phyloP scores from a whole-genome alignment of 768 basidiomycete genomes.

The Russula sp. region DNA sequence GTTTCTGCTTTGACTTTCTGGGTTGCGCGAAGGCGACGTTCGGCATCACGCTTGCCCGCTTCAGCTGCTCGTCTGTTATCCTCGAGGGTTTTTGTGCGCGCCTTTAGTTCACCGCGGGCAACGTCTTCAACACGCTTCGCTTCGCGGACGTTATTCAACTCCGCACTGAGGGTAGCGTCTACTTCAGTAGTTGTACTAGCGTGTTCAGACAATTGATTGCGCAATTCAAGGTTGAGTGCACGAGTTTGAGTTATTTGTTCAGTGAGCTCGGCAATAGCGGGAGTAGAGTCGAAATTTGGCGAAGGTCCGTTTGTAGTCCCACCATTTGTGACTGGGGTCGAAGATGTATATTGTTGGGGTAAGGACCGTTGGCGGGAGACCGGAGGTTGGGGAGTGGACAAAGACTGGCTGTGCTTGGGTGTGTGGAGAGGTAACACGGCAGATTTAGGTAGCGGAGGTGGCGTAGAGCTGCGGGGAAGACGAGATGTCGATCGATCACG shows the following conservation, averaged over 20 bases:
- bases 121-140: slow-evolving; percentile 82
- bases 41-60: slow-evolving; percentile 73
- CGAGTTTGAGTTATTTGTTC: slow-evolving; percentile 67
- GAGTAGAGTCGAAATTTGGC: slow-evolving; percentile 52
- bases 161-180: slow-evolving; percentile 57
- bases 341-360: slow-evolving; percentile 23
- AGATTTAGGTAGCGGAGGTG: slow-evolving; percentile 82
- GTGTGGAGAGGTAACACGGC: slow-evolving; percentile 75
- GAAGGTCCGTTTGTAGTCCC: slow-evolving; percentile 39
- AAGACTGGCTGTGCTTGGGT: slow-evolving; percentile 41
- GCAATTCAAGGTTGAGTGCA: slow-evolving; percentile 62
- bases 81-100: slow-evolving; percentile 81
- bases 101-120: slow-evolving; percentile 71
- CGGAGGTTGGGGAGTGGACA: slow-evolving; percentile 26
- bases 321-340: slow-evolving; percentile 23
- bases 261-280: slow-evolving; percentile 69
- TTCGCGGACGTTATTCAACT: slow-evolving; percentile 72
- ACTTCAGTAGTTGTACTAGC: slow-evolving; percentile 42
- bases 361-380: slow-evolving; percentile 26
- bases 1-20: slow-evolving; percentile 63
- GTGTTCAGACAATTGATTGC: slow-evolving; percentile 59
- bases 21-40: slow-evolving; percentile 78
- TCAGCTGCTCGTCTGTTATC: slow-evolving; percentile 86
- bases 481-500: slow-evolving; percentile 34
- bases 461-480: slow-evolving; percentile 58